phyloP scores from a whole-genome alignment of 805 yeast genomes.

The Cyberlindnera bimundalis region DNA sequence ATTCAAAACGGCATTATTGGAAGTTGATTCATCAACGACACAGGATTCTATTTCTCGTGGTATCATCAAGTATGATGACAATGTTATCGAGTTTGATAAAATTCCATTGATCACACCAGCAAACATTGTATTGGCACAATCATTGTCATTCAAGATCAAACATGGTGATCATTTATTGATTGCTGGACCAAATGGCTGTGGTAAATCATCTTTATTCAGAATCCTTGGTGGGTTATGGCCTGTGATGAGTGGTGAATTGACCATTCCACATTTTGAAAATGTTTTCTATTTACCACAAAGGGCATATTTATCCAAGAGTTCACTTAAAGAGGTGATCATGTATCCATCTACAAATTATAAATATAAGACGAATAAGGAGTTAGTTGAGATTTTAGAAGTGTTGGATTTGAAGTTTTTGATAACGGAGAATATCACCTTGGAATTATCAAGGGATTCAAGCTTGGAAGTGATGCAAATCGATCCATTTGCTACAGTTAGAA shows the following conservation, averaged over 20 bases:
- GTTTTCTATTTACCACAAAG: conserved; percentile 91
- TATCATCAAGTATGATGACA: conserved; percentile 46
- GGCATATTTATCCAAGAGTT: conserved; percentile 66
- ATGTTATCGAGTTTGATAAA: conserved; percentile 61
- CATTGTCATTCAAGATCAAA: conserved; percentile 65
- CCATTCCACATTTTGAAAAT: conserved; percentile 60
- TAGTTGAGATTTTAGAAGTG: conserved; percentile 50
- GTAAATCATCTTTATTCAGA: conserved; percentile 89
- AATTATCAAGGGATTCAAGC: conserved; percentile 28
- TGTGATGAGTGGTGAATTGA: conserved; percentile 51
- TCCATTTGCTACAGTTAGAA: conserved; percentile 63
- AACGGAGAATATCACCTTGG: conserved; percentile 39
- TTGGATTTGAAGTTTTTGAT: conserved; percentile 60
- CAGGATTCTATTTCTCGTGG: conserved; percentile 24
- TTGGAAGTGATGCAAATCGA: conserved; percentile 33
- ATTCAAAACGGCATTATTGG: conserved; percentile 60
- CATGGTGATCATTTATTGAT: conserved; percentile 83
- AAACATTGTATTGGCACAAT: conserved; percentile 64
- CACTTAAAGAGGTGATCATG: conserved; percentile 82
- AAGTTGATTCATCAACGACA: conserved; percentile 35
- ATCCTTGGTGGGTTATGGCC: conserved; percentile 95
- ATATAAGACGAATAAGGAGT: conserved; percentile 40
- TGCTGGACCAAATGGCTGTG: conserved; percentile 96
- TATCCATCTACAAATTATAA: conserved; percentile 76
- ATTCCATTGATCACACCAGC: conserved; percentile 87